Percentiles rank a stretch among this genome's conserved stretches.
phyloP scores from a whole-genome alignment of 176 grass and related monocot species.

The Cymbopogon citratus region DNA sequence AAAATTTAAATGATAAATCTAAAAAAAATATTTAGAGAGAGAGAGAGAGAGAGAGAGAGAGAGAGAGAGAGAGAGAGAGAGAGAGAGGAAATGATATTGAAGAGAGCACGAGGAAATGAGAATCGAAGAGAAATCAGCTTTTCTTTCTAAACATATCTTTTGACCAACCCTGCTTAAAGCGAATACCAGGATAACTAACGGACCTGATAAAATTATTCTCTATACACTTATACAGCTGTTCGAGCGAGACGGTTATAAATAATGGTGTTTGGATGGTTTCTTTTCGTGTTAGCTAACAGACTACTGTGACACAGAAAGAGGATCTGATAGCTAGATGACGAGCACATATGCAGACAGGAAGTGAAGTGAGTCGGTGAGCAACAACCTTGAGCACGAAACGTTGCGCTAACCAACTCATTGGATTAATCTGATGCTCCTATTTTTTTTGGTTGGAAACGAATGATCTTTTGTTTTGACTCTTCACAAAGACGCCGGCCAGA shows the following conservation, averaged over 20 bases:
- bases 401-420: neutral
- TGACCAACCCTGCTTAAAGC: neutral
- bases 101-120: too few species aligned
- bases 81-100: too few species aligned
- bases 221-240: neutral
- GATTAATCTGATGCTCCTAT: neutral
- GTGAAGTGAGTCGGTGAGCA: neutral
- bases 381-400: neutral
- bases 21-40: too few species aligned
- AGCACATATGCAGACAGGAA: neutral
- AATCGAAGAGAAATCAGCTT: neutral
- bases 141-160: neutral
- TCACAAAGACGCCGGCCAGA: neutral
- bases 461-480: neutral
- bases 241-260: neutral
- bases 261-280: conserved; percentile 15
- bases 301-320: neutral
- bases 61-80: too few species aligned
- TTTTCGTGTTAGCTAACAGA: conserved; percentile 10
- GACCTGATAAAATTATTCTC: neutral
- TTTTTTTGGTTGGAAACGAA: too few species aligned
- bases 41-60: too few species aligned
- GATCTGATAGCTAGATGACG: neutral
- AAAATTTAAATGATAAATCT: too few species aligned
- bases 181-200: neutral